These are phyloP conservation scores for Pyrenophora graminea DNA, from an alignment of 2,329 filamentous ascomycete genomes.

Conservation along the genomic window DNA sequence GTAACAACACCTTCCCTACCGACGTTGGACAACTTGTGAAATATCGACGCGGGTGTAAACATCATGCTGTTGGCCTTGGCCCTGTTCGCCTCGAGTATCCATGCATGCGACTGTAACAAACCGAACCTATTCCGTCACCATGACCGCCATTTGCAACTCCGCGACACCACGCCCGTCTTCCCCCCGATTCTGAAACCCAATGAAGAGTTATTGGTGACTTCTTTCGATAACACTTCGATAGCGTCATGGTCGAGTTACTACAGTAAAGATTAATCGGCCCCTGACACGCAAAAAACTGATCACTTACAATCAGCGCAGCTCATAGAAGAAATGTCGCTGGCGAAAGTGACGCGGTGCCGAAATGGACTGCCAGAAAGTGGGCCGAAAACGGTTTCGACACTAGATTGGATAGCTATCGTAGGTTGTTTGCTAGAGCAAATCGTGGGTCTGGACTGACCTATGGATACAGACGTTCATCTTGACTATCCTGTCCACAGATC, in stretches of 20 bases:
- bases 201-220: constrained; percentile 45
- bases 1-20: too few species aligned
- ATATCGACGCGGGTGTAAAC: background rate
- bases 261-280: constrained; percentile 12
- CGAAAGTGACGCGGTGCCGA: constrained; percentile 42
- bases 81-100: background rate
- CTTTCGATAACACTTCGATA: constrained; percentile 47
- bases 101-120: constrained; percentile 3
- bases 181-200: constrained; percentile 38
- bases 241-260: constrained; percentile 44
- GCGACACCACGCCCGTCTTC: constrained; percentile 27
- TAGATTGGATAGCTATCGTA: constrained; percentile 40
- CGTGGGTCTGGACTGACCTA: background rate
- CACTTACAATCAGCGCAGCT: constrained; percentile 9
- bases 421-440: background rate
- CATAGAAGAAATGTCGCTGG: constrained; percentile 38
- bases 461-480: constrained; percentile 17
- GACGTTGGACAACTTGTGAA: too few species aligned
- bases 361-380: constrained; percentile 44
- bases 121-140: constrained; percentile 10
- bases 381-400: constrained; percentile 35
- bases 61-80: background rate
- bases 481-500: constrained; percentile 45
- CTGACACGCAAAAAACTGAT: background rate
- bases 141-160: constrained; percentile 28